A percentile compares a stretch with the other conserved stretches of the same genome.
These are phyloP conservation scores for Colletotrichum echinochloae DNA, from an alignment of 2,329 filamentous ascomycete species.

Conservation along the genomic window DNA sequence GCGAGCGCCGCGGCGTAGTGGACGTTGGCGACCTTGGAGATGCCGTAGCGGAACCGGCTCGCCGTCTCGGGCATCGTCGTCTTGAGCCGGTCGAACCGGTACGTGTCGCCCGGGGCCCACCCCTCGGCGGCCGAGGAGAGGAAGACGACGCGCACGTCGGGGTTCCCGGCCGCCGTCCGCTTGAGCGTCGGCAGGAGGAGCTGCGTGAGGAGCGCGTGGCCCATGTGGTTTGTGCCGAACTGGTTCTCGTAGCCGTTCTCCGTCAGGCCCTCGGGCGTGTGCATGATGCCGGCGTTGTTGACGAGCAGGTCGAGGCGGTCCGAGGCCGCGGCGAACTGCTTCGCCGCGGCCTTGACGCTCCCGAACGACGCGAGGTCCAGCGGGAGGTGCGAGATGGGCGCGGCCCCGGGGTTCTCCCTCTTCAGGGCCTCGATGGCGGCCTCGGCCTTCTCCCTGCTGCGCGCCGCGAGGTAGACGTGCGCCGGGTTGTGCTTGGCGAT, in stretches of 20 bases:
- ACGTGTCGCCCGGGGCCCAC: conserved; percentile 44
- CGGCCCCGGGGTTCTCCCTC: conserved; percentile 9
- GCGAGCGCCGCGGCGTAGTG: conserved; percentile 49
- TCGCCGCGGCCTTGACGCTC: conserved; percentile 38
- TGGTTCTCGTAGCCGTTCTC: conserved; percentile 50
- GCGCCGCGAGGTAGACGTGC: conserved; percentile 41
- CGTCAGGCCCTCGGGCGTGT: conserved; percentile 43
- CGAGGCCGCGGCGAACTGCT: conserved; percentile 27
- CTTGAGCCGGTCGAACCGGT: conserved; percentile 49
- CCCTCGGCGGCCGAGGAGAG: conserved; percentile 46
- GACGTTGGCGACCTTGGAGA: conserved; percentile 51
- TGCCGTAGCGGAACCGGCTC: conserved; percentile 47
- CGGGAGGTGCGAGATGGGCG: conserved; percentile 24
- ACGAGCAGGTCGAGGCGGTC: conserved; percentile 49
- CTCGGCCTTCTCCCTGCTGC: conserved; percentile 25
- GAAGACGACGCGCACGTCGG: conserved; percentile 48
- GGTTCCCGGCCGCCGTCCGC: conserved; percentile 39
- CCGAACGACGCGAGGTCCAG: conserved; percentile 39
- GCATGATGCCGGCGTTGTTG: conserved; percentile 46
- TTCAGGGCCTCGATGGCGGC: conserved; percentile 27
- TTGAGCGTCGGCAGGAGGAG: conserved; percentile 44
- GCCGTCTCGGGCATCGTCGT: conserved; percentile 43
- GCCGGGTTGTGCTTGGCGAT: conserved; percentile 51
- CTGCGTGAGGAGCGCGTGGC: conserved; percentile 45
- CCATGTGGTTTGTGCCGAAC: conserved; percentile 48